phyloP scores from a whole-genome alignment of 2,329 filamentous ascomycete species.

The Exophiala phaeomuriformis region DNA sequence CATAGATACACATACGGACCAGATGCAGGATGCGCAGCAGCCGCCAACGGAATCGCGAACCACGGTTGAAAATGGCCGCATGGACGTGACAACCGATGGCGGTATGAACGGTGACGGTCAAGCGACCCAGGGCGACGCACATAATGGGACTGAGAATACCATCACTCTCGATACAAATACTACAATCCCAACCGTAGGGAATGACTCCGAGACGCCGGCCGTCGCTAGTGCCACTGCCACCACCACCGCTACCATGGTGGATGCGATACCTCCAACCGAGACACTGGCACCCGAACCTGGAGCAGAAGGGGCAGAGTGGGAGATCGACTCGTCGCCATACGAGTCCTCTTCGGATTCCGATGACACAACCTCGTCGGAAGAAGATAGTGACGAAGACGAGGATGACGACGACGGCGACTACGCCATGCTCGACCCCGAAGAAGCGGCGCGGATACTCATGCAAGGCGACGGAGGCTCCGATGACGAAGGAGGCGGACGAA shows the following conservation, averaged over 20 bases:
- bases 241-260: background rate
- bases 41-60: background rate
- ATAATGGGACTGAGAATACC: background rate
- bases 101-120: background rate
- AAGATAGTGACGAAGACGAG: conserved; percentile 26
- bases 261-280: conserved; percentile 5
- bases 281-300: conserved; percentile 32
- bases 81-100: background rate
- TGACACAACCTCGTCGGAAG: conserved; percentile 54
- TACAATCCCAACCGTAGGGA: conserved; percentile 1
- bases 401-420: conserved; percentile 50
- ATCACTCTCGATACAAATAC: conserved; percentile 2
- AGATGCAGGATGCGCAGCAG: background rate
- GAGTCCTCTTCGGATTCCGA: conserved; percentile 55
- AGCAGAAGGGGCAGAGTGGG: conserved; percentile 68
- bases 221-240: background rate
- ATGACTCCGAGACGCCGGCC: background rate
- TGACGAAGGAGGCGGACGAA: conserved; percentile 56
- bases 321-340: conserved; percentile 69
- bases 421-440: conserved; percentile 68
- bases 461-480: conserved; percentile 71
- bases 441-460: conserved; percentile 80
- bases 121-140: background rate
- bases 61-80: background rate
- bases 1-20: background rate